Base-by-base conservation (phyloP, 257 asterid genomes). In the Perilla frutescens region DNA sequence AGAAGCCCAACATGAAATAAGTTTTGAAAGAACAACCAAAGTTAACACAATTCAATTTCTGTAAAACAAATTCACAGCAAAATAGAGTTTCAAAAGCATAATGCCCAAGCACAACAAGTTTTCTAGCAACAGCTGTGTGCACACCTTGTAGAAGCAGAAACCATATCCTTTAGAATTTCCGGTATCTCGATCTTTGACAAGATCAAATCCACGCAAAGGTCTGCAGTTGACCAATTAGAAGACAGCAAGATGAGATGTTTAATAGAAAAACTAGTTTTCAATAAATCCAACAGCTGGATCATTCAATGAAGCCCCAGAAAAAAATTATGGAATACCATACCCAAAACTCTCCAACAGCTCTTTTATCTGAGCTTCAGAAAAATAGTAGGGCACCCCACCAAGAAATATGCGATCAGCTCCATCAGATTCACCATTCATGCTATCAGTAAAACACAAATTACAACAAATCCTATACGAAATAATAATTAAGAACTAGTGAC, bases 161-260 rank as follows among this genome's bases (percentile, higher is more conserved):
- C 85, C 90, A 79, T 86, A 86, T 72, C 90, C 90, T 83, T 86
- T 86, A 59, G 90, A 83, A 66, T 83, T 86, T 75, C 90, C 90
- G 8, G 90, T 86, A 56, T 86, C 90, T 75, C 90, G 81, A 80
- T 86, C 90, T 79, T 86, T 86, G 40, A 83, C 90, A 66, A 86
- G 86, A 74, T 83, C 90, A 77, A 86, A 78, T 49, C 90, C 88
- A 8, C 88, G 86, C 76, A 86, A 55, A 59, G 90, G 79, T 51
- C 89, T 85, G 79, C 78, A 78, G 57, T 14, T 36, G 75, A 62
- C 72, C 68, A 68, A 59, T 62, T 55, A 48, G 62, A 68, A 45
- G 62, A 49, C 43, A 20, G 66, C 37, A 50, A 50, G 9, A 57
- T 68, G 11, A 48, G 66, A 63, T 60, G 29, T 29, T 76, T 32